A percentile compares a stretch with the other conserved stretches of the same genome.
Conservation (phyloP, 2,329 filamentous ascomycete species). For the Davidsoniella neocaledoniae region DNA sequence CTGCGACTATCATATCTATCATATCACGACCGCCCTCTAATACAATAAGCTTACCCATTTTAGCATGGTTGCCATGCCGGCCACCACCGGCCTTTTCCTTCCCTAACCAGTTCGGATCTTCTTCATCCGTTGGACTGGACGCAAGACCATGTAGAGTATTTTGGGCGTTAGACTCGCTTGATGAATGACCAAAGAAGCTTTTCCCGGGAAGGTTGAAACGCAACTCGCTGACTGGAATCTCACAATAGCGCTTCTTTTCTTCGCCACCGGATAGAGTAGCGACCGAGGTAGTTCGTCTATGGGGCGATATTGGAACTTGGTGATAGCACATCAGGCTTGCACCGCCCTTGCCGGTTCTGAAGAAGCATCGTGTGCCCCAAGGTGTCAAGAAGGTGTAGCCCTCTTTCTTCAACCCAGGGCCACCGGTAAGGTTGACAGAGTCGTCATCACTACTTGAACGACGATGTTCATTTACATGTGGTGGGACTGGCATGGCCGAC, state of each 20-base stretch:
- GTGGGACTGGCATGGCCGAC: not conserved
- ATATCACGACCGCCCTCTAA: conserved; percentile 86
- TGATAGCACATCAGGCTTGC: conserved; percentile 61
- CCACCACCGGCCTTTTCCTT: conserved; percentile 76
- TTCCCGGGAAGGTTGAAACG: conserved; percentile 69
- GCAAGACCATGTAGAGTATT: not conserved
- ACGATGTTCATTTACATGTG: not conserved
- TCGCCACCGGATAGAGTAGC: conserved; percentile 15
- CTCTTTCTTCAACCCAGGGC: conserved; percentile 33
- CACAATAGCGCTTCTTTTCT: conserved; percentile 2
- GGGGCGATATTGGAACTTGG: conserved; percentile 32
- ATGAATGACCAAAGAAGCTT: conserved; percentile 27
- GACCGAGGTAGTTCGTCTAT: conserved; percentile 17
- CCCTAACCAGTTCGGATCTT: conserved; percentile 54
- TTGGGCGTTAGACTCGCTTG: conserved; percentile 18
- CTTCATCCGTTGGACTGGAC: conserved; percentile 23
- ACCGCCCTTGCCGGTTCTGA: conserved; percentile 61
- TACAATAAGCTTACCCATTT: conserved; percentile 84
- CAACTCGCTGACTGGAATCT: conserved; percentile 56
- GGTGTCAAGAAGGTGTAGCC: conserved; percentile 70
- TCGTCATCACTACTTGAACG: conserved; percentile 3
- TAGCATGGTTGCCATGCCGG: conserved; percentile 68
- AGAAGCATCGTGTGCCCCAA: conserved; percentile 78
- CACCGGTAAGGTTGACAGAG: conserved; percentile 19
- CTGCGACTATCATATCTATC: conserved; percentile 80